These are phyloP conservation scores for Tylopilus subfusipes DNA, from an alignment of 768 basidiomycete genomes.

Conservation along the genomic window DNA sequence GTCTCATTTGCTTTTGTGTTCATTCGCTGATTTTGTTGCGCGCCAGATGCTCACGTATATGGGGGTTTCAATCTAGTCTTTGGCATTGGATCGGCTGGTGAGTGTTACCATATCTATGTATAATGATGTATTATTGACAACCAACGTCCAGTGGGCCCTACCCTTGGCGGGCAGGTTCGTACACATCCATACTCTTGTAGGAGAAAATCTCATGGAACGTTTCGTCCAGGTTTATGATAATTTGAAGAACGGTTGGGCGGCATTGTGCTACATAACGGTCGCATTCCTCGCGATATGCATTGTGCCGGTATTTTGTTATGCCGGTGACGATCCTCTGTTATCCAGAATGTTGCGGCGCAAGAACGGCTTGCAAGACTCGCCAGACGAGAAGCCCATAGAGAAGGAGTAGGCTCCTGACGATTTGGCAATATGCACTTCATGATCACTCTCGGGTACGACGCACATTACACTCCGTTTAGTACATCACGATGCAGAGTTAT, in stretches of 20 bases:
- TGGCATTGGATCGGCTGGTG: slow-evolving; percentile 60
- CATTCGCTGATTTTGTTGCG: not conserved
- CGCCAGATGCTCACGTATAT: slow-evolving; percentile 69
- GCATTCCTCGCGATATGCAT: slow-evolving; percentile 40
- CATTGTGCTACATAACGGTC: slow-evolving; percentile 47
- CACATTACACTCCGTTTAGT: too few relatives aligned
- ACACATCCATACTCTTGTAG: not conserved
- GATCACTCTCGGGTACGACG: not conserved
- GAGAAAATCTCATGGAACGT: not conserved
- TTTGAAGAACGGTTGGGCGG: slow-evolving; percentile 55
- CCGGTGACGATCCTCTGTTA: slow-evolving; percentile 46
- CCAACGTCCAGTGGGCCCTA: slow-evolving; percentile 54
- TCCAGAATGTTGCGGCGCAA: slow-evolving; percentile 23
- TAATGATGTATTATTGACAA: slow-evolving; percentile 1
- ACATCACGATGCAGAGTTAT: too few relatives aligned
- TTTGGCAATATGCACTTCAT: not conserved
- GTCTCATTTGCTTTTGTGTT: slow-evolving; percentile 20
- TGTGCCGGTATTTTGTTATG: slow-evolving; percentile 43
- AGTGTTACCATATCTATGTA: slow-evolving; percentile 17
- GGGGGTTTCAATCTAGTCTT: slow-evolving; percentile 72
- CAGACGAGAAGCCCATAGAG: not conserved
- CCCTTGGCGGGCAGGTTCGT: slow-evolving; percentile 66
- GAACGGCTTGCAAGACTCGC: slow-evolving; percentile 5
- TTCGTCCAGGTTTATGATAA: slow-evolving; percentile 55
- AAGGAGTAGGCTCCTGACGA: not conserved